Percentiles rank a stretch among this genome's conserved stretches.
phyloP scores from a whole-genome alignment of 2,329 filamentous ascomycete genomes.

The Macrophomina pseudophaseolina region DNA sequence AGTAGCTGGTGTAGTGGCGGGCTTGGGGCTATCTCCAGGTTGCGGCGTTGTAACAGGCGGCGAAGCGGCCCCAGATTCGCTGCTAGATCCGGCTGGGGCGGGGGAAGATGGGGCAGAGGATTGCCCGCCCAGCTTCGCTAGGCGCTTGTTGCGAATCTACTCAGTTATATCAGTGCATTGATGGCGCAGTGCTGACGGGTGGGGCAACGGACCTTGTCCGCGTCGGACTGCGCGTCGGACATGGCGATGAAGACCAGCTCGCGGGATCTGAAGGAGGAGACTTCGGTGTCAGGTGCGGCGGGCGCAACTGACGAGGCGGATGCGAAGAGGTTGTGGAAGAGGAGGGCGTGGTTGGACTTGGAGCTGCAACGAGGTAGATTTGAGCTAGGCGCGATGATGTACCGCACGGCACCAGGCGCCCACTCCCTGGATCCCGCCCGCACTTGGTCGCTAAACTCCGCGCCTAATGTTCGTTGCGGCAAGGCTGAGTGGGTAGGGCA shows the following conservation, averaged over 20 bases:
- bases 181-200: constrained; percentile 28
- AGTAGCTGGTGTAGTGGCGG: constrained; percentile 33
- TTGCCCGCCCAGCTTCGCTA: constrained; percentile 64
- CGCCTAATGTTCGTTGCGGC: constrained; percentile 15
- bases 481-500: constrained; percentile 8
- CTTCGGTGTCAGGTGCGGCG: constrained; percentile 36
- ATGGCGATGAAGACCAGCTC: constrained; percentile 22
- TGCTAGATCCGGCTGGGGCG: constrained; percentile 28
- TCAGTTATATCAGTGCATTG: constrained; percentile 35
- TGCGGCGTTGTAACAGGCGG: constrained; percentile 25
- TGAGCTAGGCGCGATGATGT: constrained; percentile 23
- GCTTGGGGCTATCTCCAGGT: constrained; percentile 22
- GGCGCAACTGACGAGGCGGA: constrained; percentile 14
- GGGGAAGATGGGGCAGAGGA: constrained; percentile 27
- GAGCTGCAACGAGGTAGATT: constrained; percentile 5
- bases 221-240: constrained; percentile 49
- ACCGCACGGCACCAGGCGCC: constrained; percentile 19
- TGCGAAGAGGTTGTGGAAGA: background rate
- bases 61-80: constrained; percentile 28
- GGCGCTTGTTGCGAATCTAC: constrained; percentile 70
- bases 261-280: constrained; percentile 14
- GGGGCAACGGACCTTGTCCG: constrained; percentile 49
- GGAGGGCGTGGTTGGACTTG: background rate
- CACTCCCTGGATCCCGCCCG: constrained; percentile 19
- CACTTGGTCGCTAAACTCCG: constrained; percentile 23